Evolutionary conservation across 306 rosid species (phyloP).

Genomic region (Gastrolobium villosum): DNA sequence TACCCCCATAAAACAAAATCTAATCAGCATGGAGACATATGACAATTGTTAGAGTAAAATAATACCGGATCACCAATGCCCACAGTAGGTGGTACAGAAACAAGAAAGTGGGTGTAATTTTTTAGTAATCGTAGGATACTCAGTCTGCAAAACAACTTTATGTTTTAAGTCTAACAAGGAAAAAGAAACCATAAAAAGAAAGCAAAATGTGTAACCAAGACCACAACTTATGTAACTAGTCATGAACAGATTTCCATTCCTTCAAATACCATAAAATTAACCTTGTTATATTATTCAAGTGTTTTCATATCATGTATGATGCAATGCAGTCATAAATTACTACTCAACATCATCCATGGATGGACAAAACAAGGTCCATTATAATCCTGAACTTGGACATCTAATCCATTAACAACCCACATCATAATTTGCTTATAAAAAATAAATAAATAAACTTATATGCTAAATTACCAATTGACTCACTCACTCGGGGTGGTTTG

Average conservation of each 20-base stretch:
- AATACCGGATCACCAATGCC: constrained; percentile 85
- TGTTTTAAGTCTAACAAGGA: constrained; percentile 3
- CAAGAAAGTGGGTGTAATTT: constrained; percentile 77
- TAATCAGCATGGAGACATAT: background rate
- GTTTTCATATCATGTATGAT: constrained; percentile 6
- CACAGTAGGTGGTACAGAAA: constrained; percentile 73
- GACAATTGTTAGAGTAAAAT: background rate
- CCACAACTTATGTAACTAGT: background rate
- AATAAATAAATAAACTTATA: background rate
- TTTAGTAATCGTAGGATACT: constrained; percentile 59
- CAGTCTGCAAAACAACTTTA: constrained; percentile 55
- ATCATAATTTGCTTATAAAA: background rate
- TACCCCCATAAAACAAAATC: constrained; percentile 17
- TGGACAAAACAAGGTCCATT: constrained; percentile 27
- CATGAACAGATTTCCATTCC: background rate
- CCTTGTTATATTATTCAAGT: constrained; percentile 3
- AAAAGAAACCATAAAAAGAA: background rate
- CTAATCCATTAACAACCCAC: constrained; percentile 13
- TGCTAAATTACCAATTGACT: constrained; percentile 30
- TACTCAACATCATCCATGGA: background rate
- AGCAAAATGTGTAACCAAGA: background rate
- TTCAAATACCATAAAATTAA: background rate
- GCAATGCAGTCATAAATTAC: background rate
- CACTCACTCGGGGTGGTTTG: constrained; percentile 84
- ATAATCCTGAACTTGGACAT: constrained; percentile 5